Evolutionary conservation across 2,329 filamentous ascomycete species (phyloP).

Genomic region (Aureobasidium pullulans): DNA sequence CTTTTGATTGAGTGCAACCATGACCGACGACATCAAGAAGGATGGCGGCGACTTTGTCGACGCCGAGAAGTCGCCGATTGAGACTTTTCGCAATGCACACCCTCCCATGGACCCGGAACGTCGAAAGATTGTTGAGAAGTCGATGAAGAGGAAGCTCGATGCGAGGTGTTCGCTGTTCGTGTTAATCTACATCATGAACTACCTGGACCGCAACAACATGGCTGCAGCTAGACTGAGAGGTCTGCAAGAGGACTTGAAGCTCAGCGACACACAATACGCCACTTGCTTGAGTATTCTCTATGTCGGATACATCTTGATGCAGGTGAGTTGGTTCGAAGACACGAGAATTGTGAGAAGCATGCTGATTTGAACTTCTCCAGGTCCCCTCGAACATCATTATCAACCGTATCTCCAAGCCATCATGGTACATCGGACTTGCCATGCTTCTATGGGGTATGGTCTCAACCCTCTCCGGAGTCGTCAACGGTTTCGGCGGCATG

Average conservation of each 20-base stretch:
- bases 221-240: slow-evolving; percentile 59
- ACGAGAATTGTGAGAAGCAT: too few species aligned
- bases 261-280: slow-evolving; percentile 51
- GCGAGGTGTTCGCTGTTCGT: slow-evolving; percentile 44
- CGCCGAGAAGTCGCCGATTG: slow-evolving; percentile 2
- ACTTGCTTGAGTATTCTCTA: slow-evolving; percentile 52
- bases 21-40: slow-evolving; percentile 3
- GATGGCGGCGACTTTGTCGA: background rate
- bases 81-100: background rate
- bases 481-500: slow-evolving; percentile 29
- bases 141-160: slow-evolving; percentile 6
- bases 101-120: slow-evolving; percentile 2
- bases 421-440: slow-evolving; percentile 31
- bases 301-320: slow-evolving; percentile 41
- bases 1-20: background rate
- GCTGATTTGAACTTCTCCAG: background rate
- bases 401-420: slow-evolving; percentile 32
- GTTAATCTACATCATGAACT: slow-evolving; percentile 72
- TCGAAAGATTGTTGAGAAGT: slow-evolving; percentile 5
- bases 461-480: slow-evolving; percentile 29
- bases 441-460: slow-evolving; percentile 36
- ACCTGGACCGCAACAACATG: slow-evolving; percentile 53
- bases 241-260: slow-evolving; percentile 52
- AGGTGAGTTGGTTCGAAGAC: slow-evolving; percentile 14
- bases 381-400: slow-evolving; percentile 43